These are phyloP conservation scores for Tulasnella sp. DNA, from an alignment of 768 basidiomycete genomes.

Conservation along the genomic window DNA sequence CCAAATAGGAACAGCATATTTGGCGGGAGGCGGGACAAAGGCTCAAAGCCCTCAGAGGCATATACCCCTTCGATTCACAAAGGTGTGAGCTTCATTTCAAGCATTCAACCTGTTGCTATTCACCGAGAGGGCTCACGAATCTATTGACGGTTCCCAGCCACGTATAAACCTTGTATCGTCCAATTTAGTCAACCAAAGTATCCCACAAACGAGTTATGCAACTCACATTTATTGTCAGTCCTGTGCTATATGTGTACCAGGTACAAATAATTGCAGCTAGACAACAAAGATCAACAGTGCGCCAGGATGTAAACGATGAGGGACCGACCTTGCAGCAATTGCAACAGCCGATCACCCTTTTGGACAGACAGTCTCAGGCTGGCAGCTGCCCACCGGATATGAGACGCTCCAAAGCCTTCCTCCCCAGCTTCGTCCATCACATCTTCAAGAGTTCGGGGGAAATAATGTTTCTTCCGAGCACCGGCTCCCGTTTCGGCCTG, in stretches of 20 bases:
- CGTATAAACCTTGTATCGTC: not conserved
- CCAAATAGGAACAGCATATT: not conserved
- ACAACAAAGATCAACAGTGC: too few species aligned
- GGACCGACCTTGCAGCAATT: constrained; percentile 5
- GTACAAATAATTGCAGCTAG: not conserved
- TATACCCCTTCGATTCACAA: not conserved
- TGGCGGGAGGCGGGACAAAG: not conserved
- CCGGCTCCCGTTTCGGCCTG: not conserved
- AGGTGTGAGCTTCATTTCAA: not conserved
- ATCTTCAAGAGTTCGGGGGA: not conserved
- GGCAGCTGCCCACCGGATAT: not conserved
- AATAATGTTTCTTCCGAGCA: not conserved
- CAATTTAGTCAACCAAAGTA: not conserved
- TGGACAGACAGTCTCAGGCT: not conserved
- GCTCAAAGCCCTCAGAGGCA: not conserved
- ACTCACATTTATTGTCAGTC: not conserved
- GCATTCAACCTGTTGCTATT: not conserved
- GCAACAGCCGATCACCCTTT: not conserved
- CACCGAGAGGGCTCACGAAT: not conserved
- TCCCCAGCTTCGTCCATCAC: not conserved
- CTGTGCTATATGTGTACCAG: constrained; percentile 6
- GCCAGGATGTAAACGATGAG: too few species aligned
- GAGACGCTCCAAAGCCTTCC: not conserved
- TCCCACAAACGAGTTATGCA: not conserved
- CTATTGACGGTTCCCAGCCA: not conserved